A percentile compares a stretch with the other conserved stretches of the same genome.
Evolutionary conservation across 2,329 filamentous ascomycete species (phyloP).

Genomic region (Talaromyces sp.): DNA sequence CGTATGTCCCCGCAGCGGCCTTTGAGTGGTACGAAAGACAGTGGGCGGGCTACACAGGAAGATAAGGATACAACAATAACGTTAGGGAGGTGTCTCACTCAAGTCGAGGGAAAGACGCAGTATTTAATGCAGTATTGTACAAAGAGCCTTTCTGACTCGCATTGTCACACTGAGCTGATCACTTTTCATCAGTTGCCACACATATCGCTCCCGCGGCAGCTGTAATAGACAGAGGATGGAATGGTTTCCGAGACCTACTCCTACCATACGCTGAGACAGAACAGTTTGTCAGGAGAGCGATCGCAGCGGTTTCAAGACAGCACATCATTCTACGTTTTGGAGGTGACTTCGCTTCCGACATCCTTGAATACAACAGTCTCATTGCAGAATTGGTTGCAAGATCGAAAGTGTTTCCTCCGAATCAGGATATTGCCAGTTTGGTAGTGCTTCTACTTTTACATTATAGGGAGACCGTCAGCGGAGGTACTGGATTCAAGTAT

Average conservation of each 20-base stretch:
- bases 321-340: not conserved
- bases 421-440: not conserved
- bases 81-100: not conserved
- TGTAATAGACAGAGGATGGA: slow-evolving; percentile 1
- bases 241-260: slow-evolving; percentile 1
- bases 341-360: not conserved
- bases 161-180: not conserved
- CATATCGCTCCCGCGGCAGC: not conserved
- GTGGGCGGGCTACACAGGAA: not conserved
- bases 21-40: too few species aligned
- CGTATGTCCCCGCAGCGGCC: too few species aligned
- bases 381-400: not conserved
- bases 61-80: not conserved
- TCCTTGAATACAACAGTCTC: not conserved
- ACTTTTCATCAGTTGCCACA: not conserved
- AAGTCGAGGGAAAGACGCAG: not conserved
- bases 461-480: not conserved
- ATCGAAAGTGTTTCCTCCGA: not conserved
- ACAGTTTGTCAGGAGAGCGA: not conserved
- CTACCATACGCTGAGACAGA: not conserved
- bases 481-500: not conserved
- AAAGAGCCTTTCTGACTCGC: not conserved
- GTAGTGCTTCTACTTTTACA: not conserved
- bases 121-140: not conserved
- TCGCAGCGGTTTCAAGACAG: not conserved